Percentiles rank a stretch among this genome's conserved stretches.
Evolutionary conservation across 2,329 filamentous ascomycete genomes (phyloP).

Genomic region (Alternaria postmessia): DNA sequence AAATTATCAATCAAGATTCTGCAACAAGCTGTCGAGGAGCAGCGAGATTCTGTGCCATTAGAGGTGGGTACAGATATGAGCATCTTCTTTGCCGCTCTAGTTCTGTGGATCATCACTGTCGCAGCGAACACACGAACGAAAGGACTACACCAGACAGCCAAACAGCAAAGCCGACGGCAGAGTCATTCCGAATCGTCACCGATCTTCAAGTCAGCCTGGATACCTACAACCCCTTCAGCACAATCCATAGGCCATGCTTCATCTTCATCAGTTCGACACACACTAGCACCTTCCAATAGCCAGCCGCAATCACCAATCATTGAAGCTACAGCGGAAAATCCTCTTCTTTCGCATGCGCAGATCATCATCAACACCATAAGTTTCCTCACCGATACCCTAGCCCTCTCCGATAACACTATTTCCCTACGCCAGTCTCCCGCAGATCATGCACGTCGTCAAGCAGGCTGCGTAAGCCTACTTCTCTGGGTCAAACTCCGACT

Average conservation of each 20-base stretch:
- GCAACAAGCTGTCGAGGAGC: conserved; percentile 33
- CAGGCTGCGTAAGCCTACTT: conserved; percentile 40
- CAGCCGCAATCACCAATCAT: conserved; percentile 27
- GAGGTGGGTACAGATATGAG: conserved; percentile 46
- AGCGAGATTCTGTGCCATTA: conserved; percentile 23
- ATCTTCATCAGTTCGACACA: not conserved
- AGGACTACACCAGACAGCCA: conserved; percentile 10
- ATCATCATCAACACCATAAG: conserved; percentile 33
- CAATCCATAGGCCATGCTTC: not conserved
- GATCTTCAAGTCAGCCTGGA: conserved; percentile 11
- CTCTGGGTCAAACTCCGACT: conserved; percentile 46
- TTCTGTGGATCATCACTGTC: conserved; percentile 47
- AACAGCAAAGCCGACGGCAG: conserved; percentile 16
- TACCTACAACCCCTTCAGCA: conserved; percentile 4
- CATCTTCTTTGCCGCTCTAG: conserved; percentile 46
- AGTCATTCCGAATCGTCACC: conserved; percentile 22
- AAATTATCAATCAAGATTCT: conserved; percentile 37
- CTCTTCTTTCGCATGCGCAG: conserved; percentile 22
- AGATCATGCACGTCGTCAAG: conserved; percentile 35
- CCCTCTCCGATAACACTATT: conserved; percentile 23
- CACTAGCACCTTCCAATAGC: not conserved
- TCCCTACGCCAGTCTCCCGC: conserved; percentile 26
- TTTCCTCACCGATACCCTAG: conserved; percentile 37
- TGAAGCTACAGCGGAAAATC: conserved; percentile 15
- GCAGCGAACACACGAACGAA: conserved; percentile 33